Conservation (phyloP, 1,284 basidiomycete species). For the Garcileccinum viscosum region DNA sequence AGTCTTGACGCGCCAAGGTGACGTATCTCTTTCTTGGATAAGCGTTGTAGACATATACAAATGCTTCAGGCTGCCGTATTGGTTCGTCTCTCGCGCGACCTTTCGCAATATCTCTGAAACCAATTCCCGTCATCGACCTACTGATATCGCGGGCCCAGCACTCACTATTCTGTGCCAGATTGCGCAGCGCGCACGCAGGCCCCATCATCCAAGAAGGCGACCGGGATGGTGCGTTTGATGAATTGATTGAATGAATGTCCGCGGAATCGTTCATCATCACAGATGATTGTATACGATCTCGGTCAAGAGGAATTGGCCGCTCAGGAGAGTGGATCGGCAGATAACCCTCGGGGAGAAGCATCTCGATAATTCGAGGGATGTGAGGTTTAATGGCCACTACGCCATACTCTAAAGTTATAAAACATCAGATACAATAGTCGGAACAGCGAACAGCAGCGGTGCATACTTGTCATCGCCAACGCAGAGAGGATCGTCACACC, state of each 20-base stretch:
- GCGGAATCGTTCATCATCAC: neutral
- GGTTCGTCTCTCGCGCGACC: neutral
- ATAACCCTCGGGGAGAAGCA: constrained; percentile 15
- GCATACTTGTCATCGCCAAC: constrained; percentile 28
- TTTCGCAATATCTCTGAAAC: too few species aligned
- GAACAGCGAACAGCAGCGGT: neutral
- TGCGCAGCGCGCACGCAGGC: neutral
- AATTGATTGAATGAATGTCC: neutral
- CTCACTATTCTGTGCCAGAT: constrained; percentile 23
- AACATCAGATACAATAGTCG: neutral
- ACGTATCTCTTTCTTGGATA: constrained; percentile 19
- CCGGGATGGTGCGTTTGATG: neutral
- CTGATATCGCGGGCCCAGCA: neutral
- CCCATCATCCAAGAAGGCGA: neutral
- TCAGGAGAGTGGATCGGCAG: constrained; percentile 2
- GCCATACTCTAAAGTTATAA: constrained; percentile 21
- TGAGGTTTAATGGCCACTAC: constrained; percentile 8
- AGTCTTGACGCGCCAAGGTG: constrained; percentile 19
- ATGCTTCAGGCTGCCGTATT: constrained; percentile 27
- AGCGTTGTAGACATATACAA: constrained; percentile 24
- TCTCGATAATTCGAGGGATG: constrained; percentile 21
- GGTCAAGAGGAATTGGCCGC: neutral
- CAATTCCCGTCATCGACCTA: neutral
- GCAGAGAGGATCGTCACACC: constrained; percentile 31
- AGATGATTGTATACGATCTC: neutral